Base-by-base conservation (phyloP, 208 protist genomes). In the Crithidia sp. region DNA sequence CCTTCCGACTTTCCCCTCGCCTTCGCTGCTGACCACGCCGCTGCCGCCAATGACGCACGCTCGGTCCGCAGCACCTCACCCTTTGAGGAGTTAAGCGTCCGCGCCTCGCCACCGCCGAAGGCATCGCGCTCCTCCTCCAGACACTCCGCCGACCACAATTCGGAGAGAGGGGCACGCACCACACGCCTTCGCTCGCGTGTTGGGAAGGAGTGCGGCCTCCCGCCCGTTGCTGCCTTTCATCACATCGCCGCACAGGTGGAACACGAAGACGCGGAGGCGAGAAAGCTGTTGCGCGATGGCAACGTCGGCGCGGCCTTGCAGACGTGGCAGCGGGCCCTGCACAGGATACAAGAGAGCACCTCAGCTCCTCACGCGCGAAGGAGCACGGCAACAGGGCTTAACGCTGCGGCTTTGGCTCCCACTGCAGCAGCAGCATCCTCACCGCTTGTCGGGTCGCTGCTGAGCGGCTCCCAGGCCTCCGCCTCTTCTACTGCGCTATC, bases 251-350 rank as follows among this genome's bases (percentile, higher is more conserved):
- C 37, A 43, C 43, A 64, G 17, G 74, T 69, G 47, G 67, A 74
- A 54, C 28, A 52, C n/a, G 61, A 54, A 2, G 67, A 74, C 39
- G 36, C 14, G 36, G 57, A 66, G 5, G 64, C 63, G 7, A 8
- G 49, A 2, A 10, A 39, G 3, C 52, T 76, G 36, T 50, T 83
- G 37, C n/a, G 53, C 14, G 61, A 55, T 2, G 78, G 69, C 0
- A 61, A 76, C 36, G 56, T 60, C 43, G 57, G 36, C 2, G 64
- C 36, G 14, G 78, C 72, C 4, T 43, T 83, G 13, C 2, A 19
- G 5, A 40, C 50, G 10, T 69, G 78, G 64, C 57, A 19, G 17
- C 13, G 13, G 43, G 60, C 69, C 9, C 12, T 83, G n/a, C 53
- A 73, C 10, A 52, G 10, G 4, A 37, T 66, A 9, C 67, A 65